Evolutionary conservation across 495 filamentous ascomycete genomes (phyloP).

Genomic region (Penicillium salamii): DNA sequence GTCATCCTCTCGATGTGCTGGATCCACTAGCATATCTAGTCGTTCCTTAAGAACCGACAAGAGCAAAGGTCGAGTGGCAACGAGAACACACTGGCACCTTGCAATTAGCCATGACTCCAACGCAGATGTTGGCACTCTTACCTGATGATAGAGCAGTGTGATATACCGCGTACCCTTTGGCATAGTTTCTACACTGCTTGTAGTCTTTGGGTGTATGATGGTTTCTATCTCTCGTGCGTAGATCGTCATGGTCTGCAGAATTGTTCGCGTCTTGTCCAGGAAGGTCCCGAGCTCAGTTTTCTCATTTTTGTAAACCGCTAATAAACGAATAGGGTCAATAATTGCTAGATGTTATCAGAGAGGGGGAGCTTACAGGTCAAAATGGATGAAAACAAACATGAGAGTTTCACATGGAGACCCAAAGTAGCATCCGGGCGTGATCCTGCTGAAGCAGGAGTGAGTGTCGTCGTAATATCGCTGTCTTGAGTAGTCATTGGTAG

Average conservation of each 20-base stretch:
- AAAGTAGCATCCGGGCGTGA: background rate
- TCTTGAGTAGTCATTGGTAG: conserved; percentile 33
- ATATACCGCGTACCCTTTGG: conserved; percentile 32
- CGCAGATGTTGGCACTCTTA: conserved; percentile 3
- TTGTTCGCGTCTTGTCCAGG: conserved; percentile 30
- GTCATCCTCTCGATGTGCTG: conserved; percentile 19
- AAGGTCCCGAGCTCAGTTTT: conserved; percentile 31
- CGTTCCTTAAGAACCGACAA: conserved; percentile 33
- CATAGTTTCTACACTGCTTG: conserved; percentile 28
- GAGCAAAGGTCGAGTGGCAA: conserved; percentile 37
- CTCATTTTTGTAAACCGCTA: conserved; percentile 33
- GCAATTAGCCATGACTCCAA: too few relatives aligned
- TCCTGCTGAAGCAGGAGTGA: conserved; percentile 20
- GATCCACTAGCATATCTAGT: conserved; percentile 19
- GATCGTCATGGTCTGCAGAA: conserved; percentile 32
- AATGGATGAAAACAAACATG: too few relatives aligned
- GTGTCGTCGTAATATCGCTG: conserved; percentile 32
- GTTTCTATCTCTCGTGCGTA: conserved; percentile 32
- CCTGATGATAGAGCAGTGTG: conserved; percentile 39
- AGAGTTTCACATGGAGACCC: too few relatives aligned
- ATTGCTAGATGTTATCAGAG: too few relatives aligned
- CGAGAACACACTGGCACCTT: conserved; percentile 31
- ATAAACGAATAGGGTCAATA: background rate
- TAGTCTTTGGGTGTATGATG: conserved; percentile 23
- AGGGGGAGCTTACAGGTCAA: too few relatives aligned